These are phyloP conservation scores for Colletotrichum navitas DNA, from an alignment of 2,329 filamentous ascomycete species.

Conservation along the genomic window DNA sequence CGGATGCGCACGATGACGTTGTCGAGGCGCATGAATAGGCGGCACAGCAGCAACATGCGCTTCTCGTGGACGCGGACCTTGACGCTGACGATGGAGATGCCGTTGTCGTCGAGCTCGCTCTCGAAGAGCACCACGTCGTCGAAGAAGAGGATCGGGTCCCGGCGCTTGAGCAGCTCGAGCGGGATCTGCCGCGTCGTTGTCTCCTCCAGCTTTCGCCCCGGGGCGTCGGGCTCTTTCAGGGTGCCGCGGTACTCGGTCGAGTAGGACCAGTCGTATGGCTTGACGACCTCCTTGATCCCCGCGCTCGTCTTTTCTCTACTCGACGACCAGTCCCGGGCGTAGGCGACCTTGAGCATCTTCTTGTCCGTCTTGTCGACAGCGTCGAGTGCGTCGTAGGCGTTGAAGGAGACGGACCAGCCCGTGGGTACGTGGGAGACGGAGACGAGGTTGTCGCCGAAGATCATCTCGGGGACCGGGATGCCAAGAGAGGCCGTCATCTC, in stretches of 20 bases:
- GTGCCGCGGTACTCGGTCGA: conserved; percentile 89
- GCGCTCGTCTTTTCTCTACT: conserved; percentile 80
- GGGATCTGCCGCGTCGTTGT: conserved; percentile 71
- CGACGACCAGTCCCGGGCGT: conserved; percentile 86
- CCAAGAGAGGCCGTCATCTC: conserved; percentile 81
- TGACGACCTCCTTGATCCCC: conserved; percentile 92
- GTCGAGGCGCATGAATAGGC: conserved; percentile 94
- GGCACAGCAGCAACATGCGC: conserved; percentile 84
- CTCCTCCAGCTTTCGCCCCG: not conserved
- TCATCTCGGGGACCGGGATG: conserved; percentile 97
- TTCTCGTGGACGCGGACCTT: conserved; percentile 95
- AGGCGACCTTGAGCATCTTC: conserved; percentile 92
- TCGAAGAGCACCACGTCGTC: conserved; percentile 97
- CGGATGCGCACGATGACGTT: conserved; percentile 88
- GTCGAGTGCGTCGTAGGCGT: conserved; percentile 88
- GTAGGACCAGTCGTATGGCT: conserved; percentile 99
- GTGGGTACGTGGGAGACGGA: conserved; percentile 78
- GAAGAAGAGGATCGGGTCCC: conserved; percentile 96
- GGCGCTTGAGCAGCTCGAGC: conserved; percentile 85
- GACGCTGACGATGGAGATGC: conserved; percentile 88
- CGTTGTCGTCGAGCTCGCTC: conserved; percentile 97
- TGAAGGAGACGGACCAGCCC: conserved; percentile 86
- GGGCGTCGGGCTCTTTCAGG: conserved; percentile 51
- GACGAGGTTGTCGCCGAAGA: conserved; percentile 95
- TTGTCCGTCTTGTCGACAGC: conserved; percentile 92